Base-by-base conservation (phyloP, 2,329 filamentous ascomycete species). In the Mycogone perniciosa region DNA sequence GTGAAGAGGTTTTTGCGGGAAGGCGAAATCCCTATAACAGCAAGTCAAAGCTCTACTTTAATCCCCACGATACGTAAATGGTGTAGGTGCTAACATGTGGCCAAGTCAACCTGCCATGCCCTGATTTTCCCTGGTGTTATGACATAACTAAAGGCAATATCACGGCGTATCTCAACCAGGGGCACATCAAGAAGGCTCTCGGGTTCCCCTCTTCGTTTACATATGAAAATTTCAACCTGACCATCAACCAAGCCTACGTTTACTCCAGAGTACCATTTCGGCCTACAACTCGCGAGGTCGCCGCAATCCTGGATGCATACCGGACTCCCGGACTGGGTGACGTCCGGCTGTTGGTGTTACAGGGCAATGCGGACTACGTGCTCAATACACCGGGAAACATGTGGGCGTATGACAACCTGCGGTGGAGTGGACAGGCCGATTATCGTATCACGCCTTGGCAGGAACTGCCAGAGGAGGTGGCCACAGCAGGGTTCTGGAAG, bases 141-240 rank as follows among this genome's bases (percentile, higher is more conserved):
- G 51, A 54, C 30, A 29, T 45, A 7, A 26, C 57, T 48, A 46
- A 58, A 60, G 54, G 53, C 11, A 56, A 56, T 41, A 56, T 64
- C 26, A 54, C 60, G 5, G 49, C 44, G 27, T 64, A 62, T 46
- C 48, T 64, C 44, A 62, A 62, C 55, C 54, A 53, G n/a, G 42
- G 48, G 1, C 7, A 30, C 8, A 51, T 62, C 4, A 54, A 56
- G 26, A 29, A 46, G 7, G 56, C 56, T 11, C 59, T 64, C 29
- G 40, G 53, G 7, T 50, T 63, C 3, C 58, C 58, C 40, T 89
- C 95, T 71, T 88, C 95, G 48, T 77, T 81, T 58, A 79, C 76
- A 63, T 96, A 92, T 69, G 86, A 93, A 63, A 89, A 85, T 64
- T 95, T 89, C 81, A 95, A 96, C 79, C 87, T 90, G 60, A 87